Conservation (phyloP, 768 basidiomycete species). For the Clitopilus hobsonii region DNA sequence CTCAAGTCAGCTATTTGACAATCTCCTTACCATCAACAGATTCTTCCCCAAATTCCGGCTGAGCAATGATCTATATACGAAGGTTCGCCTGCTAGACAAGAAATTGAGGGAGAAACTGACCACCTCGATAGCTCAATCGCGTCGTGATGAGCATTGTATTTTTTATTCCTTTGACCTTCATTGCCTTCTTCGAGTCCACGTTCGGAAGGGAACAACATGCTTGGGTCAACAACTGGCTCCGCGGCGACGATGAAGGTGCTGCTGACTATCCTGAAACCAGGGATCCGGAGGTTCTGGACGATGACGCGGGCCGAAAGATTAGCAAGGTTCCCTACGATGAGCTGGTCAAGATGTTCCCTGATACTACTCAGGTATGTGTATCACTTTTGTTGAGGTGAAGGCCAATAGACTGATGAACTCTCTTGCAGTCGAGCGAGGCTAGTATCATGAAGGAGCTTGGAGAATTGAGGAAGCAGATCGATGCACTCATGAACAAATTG, state of each 20-base stretch:
- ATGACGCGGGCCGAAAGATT: constrained; percentile 58
- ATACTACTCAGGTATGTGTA: constrained; percentile 57
- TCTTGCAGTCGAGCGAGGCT: constrained; percentile 61
- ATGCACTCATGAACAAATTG: constrained; percentile 31
- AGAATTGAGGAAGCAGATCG: constrained; percentile 46
- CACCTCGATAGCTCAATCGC: constrained; percentile 57
- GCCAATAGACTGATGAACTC: constrained; percentile 1
- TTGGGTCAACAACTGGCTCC: constrained; percentile 71
- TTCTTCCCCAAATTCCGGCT: constrained; percentile 40
- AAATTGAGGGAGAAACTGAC: constrained; percentile 6
- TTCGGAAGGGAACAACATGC: constrained; percentile 40
- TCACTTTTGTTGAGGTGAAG: not conserved
- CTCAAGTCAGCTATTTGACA: not conserved
- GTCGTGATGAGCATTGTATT: constrained; percentile 77
- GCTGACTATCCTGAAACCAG: constrained; percentile 46
- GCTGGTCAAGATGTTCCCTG: constrained; percentile 67
- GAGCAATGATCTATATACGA: constrained; percentile 51
- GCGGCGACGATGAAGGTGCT: constrained; percentile 52
- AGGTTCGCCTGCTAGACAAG: constrained; percentile 24
- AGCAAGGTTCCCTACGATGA: constrained; percentile 68
- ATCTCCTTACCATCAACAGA: constrained; percentile 21
- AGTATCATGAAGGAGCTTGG: constrained; percentile 62
- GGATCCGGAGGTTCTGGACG: constrained; percentile 60
- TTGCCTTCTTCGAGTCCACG: constrained; percentile 74
- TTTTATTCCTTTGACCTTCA: constrained; percentile 67